A percentile compares a stretch with the other conserved stretches of the same genome.
Evolutionary conservation across 192 early-diverging fungal genomes (phyloP).

Genomic region (Physocladia obscura): DNA sequence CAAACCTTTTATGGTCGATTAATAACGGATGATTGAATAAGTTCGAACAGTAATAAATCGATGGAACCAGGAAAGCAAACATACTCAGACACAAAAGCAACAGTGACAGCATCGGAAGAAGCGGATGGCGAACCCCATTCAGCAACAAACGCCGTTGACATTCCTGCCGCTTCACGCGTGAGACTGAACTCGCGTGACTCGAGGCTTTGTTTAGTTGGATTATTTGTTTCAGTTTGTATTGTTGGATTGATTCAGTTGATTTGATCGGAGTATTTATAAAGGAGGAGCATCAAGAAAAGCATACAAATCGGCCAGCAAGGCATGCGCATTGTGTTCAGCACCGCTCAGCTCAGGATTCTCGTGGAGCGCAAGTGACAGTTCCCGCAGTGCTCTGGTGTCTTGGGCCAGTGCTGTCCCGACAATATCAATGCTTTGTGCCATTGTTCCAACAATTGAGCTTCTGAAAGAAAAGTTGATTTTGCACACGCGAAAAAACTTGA

Average conservation of each 20-base stretch:
- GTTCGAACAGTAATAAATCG: not conserved
- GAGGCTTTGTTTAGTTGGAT: constrained; percentile 36
- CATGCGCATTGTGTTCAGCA: constrained; percentile 49
- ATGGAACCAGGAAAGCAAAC: no score
- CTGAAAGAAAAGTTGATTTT: no score
- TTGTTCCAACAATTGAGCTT: no score
- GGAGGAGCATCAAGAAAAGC: not conserved
- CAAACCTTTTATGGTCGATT: constrained; percentile 20
- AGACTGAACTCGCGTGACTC: constrained; percentile 64
- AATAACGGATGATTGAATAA: not conserved
- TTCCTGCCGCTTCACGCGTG: constrained; percentile 54
- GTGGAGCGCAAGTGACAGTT: constrained; percentile 36
- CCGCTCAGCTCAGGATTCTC: constrained; percentile 35
- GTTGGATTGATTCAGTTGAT: no score
- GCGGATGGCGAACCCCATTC: constrained; percentile 48
- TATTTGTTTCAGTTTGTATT: no score
- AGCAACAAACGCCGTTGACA: constrained; percentile 77
- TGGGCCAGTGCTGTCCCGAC: not conserved
- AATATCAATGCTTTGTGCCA: no score
- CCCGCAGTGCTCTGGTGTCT: not conserved
- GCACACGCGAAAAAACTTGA: no score
- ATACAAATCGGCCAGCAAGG: constrained; percentile 59
- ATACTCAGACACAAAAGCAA: constrained; percentile 68
- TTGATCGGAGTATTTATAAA: no score
- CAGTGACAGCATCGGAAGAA: constrained; percentile 31